These are phyloP conservation scores for Tricholoma flavovirens DNA, from an alignment of 768 basidiomycete genomes.

Conservation along the genomic window DNA sequence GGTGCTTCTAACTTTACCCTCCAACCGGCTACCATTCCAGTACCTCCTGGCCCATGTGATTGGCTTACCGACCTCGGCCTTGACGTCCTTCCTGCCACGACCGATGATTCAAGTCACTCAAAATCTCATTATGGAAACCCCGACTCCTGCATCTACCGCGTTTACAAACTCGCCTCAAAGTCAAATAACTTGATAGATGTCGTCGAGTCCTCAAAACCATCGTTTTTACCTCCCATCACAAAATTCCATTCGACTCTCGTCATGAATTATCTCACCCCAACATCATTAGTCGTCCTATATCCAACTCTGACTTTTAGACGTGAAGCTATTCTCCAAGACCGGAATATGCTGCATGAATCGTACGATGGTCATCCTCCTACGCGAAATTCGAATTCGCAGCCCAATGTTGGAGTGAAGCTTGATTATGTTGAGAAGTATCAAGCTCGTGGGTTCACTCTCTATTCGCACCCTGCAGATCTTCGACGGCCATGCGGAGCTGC, in stretches of 20 bases:
- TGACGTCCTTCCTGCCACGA: background rate
- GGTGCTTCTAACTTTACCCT: slow-evolving; percentile 8
- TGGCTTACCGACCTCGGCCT: slow-evolving; percentile 1
- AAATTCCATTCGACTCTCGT: slow-evolving; percentile 13
- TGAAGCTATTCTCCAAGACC: slow-evolving; percentile 8
- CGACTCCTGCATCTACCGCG: slow-evolving; percentile 8
- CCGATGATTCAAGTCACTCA: background rate
- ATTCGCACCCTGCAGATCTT: slow-evolving; percentile 4
- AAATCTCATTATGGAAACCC: slow-evolving; percentile 1
- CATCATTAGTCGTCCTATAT: slow-evolving; percentile 6
- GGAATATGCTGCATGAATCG: background rate
- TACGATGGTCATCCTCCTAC: slow-evolving; percentile 2
- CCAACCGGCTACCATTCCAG: slow-evolving; percentile 1
- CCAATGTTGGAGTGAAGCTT: background rate
- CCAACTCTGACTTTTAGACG: slow-evolving; percentile 7
- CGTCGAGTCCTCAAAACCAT: slow-evolving; percentile 8
- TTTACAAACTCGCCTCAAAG: slow-evolving; percentile 7
- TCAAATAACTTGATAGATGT: slow-evolving; percentile 6
- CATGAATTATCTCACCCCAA: slow-evolving; percentile 12
- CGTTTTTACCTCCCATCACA: slow-evolving; percentile 9
- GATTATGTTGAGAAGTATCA: slow-evolving; percentile 10
- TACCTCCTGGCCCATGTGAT: background rate
- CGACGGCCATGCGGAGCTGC: slow-evolving; percentile 10
- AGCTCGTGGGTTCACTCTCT: slow-evolving; percentile 8
- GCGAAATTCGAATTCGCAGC: no score